A percentile compares a stretch with the other conserved stretches of the same genome.
phyloP scores from a whole-genome alignment of 192 early-diverging fungal genomes.

The Hyaloraphidium curvatum region DNA sequence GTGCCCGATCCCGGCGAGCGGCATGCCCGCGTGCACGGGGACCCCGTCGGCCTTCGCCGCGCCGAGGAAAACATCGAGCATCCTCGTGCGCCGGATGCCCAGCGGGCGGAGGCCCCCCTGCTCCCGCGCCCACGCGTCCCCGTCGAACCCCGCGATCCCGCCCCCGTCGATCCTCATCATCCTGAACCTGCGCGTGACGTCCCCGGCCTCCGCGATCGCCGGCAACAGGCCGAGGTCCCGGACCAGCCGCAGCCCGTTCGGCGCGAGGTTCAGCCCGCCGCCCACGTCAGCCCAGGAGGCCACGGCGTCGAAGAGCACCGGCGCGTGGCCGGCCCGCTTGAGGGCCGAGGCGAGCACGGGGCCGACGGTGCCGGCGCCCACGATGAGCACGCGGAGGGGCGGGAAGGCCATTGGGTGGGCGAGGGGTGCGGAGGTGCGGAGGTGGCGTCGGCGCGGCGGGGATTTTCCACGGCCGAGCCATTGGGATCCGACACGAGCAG shows the following conservation, averaged over 20 bases:
- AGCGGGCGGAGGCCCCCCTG: neutral
- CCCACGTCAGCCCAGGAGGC: constrained; percentile 6
- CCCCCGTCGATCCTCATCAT: too few species aligned
- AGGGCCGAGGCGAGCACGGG: constrained; percentile 6
- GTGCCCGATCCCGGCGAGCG: too few species aligned
- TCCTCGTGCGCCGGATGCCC: neutral
- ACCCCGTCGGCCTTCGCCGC: neutral
- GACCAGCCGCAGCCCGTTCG: constrained; percentile 9
- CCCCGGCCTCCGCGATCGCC: neutral
- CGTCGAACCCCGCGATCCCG: neutral
- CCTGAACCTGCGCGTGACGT: too few species aligned
- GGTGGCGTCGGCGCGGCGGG: too few species aligned
- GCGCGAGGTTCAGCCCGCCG: constrained; percentile 6
- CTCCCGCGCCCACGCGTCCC: neutral
- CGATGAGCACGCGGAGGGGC: constrained; percentile 8
- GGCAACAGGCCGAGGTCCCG: constrained; percentile 6
- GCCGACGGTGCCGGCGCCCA: constrained; percentile 9
- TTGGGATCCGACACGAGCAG: too few species aligned
- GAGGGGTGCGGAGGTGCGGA: too few species aligned
- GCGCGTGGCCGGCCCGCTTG: constrained; percentile 4
- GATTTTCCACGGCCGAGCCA: too few species aligned
- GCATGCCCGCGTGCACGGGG: too few species aligned
- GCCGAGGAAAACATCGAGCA: too few species aligned
- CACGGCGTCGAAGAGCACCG: constrained; percentile 3
- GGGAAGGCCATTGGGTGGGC: too few species aligned